Evolutionary conservation across 495 filamentous ascomycete genomes (phyloP).

Genomic region (Tuber indicum): DNA sequence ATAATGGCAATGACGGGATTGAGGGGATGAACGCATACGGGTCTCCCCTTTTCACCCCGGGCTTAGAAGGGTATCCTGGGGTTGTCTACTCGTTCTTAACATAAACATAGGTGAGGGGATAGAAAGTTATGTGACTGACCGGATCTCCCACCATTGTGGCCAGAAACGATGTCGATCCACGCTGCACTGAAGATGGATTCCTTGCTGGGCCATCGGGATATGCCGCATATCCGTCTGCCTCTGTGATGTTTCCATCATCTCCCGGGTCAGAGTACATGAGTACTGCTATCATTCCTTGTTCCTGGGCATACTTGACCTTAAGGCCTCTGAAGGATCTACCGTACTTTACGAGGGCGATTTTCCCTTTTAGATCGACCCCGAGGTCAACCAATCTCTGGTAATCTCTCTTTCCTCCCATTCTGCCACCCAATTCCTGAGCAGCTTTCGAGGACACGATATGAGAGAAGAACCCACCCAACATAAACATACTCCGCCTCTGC

Average conservation of each 20-base stretch:
- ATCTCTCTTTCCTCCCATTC: conserved; percentile 57
- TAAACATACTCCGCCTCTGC: conserved; percentile 65
- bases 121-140: conserved; percentile 42
- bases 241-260: conserved; percentile 74
- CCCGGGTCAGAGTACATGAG: conserved; percentile 85
- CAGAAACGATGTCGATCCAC: conserved; percentile 83
- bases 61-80: conserved; percentile 88
- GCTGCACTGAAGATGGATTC: conserved; percentile 80
- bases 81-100: conserved; percentile 65
- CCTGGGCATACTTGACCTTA: conserved; percentile 87
- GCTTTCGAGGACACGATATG: not conserved
- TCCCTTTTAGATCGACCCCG: conserved; percentile 69
- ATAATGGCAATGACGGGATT: conserved; percentile 90
- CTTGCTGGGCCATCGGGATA: conserved; percentile 87
- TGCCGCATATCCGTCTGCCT: conserved; percentile 67
- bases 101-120: not conserved
- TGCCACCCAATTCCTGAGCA: conserved; percentile 4
- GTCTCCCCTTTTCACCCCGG: conserved; percentile 71
- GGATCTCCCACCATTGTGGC: conserved; percentile 59
- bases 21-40: conserved; percentile 62
- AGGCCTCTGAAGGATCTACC: conserved; percentile 80
- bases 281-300: conserved; percentile 78
- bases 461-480: conserved; percentile 17
- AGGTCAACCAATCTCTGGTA: conserved; percentile 75
- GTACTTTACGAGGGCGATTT: conserved; percentile 67